These are phyloP conservation scores for Leishmania turanica DNA, from an alignment of 208 protist species.

Conservation along the genomic window DNA sequence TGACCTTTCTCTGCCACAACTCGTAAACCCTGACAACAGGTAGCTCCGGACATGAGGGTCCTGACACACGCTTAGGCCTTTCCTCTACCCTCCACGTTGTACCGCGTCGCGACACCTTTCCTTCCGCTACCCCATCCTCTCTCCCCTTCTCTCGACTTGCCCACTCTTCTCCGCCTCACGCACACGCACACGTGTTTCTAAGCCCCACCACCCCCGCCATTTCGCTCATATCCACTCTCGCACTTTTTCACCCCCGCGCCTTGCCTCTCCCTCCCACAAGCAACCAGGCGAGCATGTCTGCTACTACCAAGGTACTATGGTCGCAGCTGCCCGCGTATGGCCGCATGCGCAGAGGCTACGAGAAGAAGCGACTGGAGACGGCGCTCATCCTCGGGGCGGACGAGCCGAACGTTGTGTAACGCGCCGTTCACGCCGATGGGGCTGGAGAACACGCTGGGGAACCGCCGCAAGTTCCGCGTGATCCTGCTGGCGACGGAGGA, in stretches of 20 bases:
- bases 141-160: too few species aligned
- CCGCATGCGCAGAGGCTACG: conserved; percentile 32
- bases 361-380: conserved; percentile 42
- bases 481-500: conserved; percentile 81
- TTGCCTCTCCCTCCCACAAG: not conserved
- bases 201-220: not conserved
- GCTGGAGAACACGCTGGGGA: conserved; percentile 90
- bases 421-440: conserved; percentile 89
- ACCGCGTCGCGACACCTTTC: not conserved
- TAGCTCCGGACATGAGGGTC: not conserved
- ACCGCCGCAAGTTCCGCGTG: conserved; percentile 90
- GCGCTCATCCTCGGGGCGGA: conserved; percentile 71
- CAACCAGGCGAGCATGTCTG: conserved; percentile 21
- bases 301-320: conserved; percentile 32
- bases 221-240: conserved; percentile 1
- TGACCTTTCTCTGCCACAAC: not conserved
- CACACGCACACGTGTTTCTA: not conserved
- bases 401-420: conserved; percentile 89
- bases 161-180: not conserved
- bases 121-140: not conserved
- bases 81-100: not conserved
- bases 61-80: not conserved
- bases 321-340: conserved; percentile 41
- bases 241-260: not conserved
- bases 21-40: not conserved